These are phyloP conservation scores for Flaveria trinervia DNA, from an alignment of 129 eudicot genomes.

Conservation along the genomic window DNA sequence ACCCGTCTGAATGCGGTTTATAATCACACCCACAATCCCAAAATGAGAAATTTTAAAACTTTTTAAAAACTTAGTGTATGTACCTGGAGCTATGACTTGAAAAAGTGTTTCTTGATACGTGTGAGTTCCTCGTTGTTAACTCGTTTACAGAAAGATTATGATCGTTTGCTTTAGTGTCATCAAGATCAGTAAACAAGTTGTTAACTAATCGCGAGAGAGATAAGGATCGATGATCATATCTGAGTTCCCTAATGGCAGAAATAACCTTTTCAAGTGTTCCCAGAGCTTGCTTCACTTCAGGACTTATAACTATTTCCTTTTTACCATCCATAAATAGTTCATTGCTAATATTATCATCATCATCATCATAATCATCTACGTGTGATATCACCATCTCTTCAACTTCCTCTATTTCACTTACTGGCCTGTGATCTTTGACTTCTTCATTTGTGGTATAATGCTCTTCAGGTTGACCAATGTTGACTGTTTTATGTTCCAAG, in stretches of 20 bases:
- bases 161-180: constrained; percentile 32
- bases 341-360: neutral
- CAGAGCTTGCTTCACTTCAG: constrained; percentile 71
- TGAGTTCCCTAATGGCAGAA: constrained; percentile 51
- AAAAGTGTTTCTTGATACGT: constrained; percentile 47
- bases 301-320: constrained; percentile 48
- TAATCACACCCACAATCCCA: constrained; percentile 5
- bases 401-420: constrained; percentile 59
- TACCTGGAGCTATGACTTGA: constrained; percentile 54
- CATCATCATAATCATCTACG: constrained; percentile 10
- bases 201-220: constrained; percentile 20
- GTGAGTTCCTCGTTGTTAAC: constrained; percentile 24
- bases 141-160: constrained; percentile 34
- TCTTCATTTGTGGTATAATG: constrained; percentile 20
- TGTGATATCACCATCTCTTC: constrained; percentile 26
- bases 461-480: constrained; percentile 28
- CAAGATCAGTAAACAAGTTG: constrained; percentile 25
- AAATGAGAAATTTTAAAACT: neutral
- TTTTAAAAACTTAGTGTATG: neutral
- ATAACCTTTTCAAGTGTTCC: constrained; percentile 71
- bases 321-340: constrained; percentile 8
- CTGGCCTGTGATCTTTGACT: constrained; percentile 23
- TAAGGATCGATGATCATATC: constrained; percentile 32
- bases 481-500: constrained; percentile 22
- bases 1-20: neutral